phyloP scores from a whole-genome alignment of 176 grass and related monocot genomes.

The Ensete glaucum region DNA sequence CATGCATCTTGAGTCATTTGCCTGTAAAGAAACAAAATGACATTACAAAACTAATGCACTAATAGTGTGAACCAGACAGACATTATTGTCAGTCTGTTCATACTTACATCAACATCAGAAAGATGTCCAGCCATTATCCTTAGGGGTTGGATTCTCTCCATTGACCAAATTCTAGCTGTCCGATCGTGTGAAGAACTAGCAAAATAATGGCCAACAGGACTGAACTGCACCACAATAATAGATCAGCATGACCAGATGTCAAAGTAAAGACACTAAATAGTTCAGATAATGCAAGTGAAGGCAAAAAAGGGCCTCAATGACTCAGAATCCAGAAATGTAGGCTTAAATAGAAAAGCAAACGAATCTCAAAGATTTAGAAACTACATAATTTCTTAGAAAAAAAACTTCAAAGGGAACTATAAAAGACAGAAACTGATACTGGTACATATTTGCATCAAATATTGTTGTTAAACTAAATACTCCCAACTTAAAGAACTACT shows the following conservation, averaged over 20 bases:
- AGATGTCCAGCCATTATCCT: slow-evolving; percentile 91
- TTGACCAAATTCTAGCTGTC: slow-evolving; percentile 96
- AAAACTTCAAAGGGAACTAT: not conserved
- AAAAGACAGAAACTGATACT: not conserved
- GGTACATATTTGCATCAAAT: not conserved
- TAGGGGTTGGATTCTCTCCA: slow-evolving; percentile 93
- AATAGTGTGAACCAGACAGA: not conserved
- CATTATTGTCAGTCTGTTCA: not conserved
- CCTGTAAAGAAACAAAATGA: not conserved
- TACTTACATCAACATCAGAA: slow-evolving; percentile 97
- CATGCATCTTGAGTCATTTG: not conserved
- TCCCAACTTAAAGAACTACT: no score
- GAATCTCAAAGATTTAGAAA: not conserved
- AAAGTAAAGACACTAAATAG: not conserved
- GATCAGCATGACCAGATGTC: slow-evolving; percentile 7
- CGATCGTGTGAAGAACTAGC: slow-evolving; percentile 94
- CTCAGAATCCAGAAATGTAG: not conserved
- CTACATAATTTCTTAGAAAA: not conserved
- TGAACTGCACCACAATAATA: slow-evolving; percentile 54
- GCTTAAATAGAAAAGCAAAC: not conserved
- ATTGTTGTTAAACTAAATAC: not conserved
- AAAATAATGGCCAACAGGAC: slow-evolving; percentile 93
- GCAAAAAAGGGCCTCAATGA: not conserved
- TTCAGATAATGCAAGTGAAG: not conserved
- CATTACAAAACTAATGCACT: not conserved